phyloP scores from a whole-genome alignment of 768 basidiomycete species.

The Fistulinella prunicolor region DNA sequence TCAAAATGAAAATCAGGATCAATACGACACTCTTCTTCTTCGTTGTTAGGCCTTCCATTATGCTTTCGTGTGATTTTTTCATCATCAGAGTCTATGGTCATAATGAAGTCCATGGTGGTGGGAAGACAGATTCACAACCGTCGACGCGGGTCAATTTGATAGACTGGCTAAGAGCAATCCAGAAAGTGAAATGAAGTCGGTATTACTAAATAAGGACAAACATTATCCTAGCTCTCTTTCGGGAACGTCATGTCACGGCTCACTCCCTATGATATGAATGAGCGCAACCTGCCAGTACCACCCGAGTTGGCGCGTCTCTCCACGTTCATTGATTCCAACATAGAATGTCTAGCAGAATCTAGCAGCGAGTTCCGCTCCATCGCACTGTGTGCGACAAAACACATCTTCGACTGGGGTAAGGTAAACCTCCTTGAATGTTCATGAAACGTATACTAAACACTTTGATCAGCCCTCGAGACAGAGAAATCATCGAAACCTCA shows the following conservation, averaged over 20 bases:
- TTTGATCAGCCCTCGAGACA: conserved; percentile 54
- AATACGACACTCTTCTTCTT: conserved; percentile 57
- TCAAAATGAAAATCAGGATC: conserved; percentile 87
- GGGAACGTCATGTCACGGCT: not conserved
- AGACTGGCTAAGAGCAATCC: no score
- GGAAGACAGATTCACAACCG: not conserved
- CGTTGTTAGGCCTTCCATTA: conserved; percentile 24
- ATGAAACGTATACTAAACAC: not conserved
- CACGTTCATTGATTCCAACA: conserved; percentile 49
- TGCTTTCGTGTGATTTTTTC: conserved; percentile 44
- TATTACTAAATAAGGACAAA: conserved; percentile 22
- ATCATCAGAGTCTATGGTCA: conserved; percentile 81
- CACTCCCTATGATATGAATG: conserved; percentile 13
- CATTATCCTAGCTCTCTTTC: not conserved
- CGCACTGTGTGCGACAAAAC: conserved; percentile 68
- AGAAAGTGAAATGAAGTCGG: no score
- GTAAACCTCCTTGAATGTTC: conserved; percentile 5
- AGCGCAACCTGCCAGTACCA: conserved; percentile 27
- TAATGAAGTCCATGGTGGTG: conserved; percentile 57
- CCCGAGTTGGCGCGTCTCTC: conserved; percentile 50
- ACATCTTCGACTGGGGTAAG: conserved; percentile 74
- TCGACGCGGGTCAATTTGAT: no score
- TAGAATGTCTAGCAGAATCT: conserved; percentile 55
- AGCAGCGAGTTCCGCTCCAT: conserved; percentile 51
- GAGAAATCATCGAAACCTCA: conserved; percentile 65